Evolutionary conservation across 192 early-diverging fungal species (phyloP).

Genomic region (Dissophora globulifera): DNA sequence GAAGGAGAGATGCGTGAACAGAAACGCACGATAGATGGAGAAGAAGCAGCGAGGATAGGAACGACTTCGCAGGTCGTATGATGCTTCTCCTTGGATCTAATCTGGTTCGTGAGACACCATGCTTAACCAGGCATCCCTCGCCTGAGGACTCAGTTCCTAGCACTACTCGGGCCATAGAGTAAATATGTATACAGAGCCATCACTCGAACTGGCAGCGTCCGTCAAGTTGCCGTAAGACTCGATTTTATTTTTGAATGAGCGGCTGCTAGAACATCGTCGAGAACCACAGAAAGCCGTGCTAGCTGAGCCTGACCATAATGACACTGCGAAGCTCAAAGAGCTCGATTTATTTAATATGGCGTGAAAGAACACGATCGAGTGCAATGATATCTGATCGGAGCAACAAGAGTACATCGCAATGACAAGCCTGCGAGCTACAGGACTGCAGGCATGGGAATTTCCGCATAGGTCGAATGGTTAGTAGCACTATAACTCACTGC

Average conservation of each 20-base stretch:
- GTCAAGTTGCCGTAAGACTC: not conserved
- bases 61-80: not conserved
- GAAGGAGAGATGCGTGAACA: not conserved
- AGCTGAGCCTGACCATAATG: too few relatives aligned
- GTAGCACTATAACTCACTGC: too few relatives aligned
- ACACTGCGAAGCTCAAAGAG: too few relatives aligned
- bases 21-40: not conserved
- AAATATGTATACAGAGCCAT: conserved; percentile 34
- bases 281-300: too few relatives aligned
- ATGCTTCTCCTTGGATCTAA: conserved; percentile 27
- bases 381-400: too few relatives aligned
- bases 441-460: too few relatives aligned
- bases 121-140: conserved; percentile 67
- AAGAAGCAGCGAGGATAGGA: not conserved
- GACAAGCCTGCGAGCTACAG: too few relatives aligned
- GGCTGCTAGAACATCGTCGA: conserved; percentile 11
- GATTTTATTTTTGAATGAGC: conserved; percentile 10
- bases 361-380: too few relatives aligned
- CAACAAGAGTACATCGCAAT: too few relatives aligned
- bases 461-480: too few relatives aligned
- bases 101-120: conserved; percentile 69
- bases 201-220: conserved; percentile 2
- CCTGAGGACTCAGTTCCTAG: conserved; percentile 70
- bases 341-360: too few relatives aligned
- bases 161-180: conserved; percentile 57